Evolutionary conservation across 768 basidiomycete species (phyloP).

Genomic region (Pleurotus giganteus): DNA sequence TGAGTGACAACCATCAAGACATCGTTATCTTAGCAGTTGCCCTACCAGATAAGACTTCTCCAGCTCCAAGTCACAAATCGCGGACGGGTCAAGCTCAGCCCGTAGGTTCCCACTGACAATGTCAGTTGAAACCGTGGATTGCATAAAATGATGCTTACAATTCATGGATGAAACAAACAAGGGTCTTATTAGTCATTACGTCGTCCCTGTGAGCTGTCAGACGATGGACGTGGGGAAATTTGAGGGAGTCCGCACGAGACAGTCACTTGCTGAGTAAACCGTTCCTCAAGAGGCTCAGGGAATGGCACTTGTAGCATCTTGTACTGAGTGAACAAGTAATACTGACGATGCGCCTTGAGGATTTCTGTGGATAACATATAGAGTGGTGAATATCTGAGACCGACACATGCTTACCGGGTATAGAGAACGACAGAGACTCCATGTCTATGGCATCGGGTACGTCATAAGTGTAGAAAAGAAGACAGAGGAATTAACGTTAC

Average conservation of each 20-base stretch:
- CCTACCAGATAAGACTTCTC: constrained; percentile 84
- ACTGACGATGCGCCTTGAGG: constrained; percentile 85
- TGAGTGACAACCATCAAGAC: not conserved
- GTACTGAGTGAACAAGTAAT: constrained; percentile 74
- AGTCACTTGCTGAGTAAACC: constrained; percentile 81
- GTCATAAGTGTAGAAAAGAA: not conserved
- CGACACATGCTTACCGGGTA: constrained; percentile 53
- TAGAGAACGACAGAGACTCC: constrained; percentile 60
- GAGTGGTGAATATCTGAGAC: constrained; percentile 1
- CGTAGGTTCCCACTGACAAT: constrained; percentile 78
- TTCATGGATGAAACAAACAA: constrained; percentile 92
- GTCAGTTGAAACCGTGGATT: not conserved
- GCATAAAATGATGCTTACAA: constrained; percentile 57
- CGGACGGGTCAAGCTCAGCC: constrained; percentile 73
- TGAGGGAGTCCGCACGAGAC: constrained; percentile 66
- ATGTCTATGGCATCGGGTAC: constrained; percentile 40
- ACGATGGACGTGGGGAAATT: not conserved
- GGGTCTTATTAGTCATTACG: constrained; percentile 70
- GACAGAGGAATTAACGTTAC: constrained; percentile 34
- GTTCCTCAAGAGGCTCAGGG: constrained; percentile 58
- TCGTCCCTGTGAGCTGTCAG: constrained; percentile 52
- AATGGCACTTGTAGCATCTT: constrained; percentile 82
- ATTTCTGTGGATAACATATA: constrained; percentile 50
- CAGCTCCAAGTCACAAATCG: constrained; percentile 68
- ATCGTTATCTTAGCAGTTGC: constrained; percentile 1